phyloP scores from a whole-genome alignment of 2,329 filamentous ascomycete genomes.

The Nemania sp. region DNA sequence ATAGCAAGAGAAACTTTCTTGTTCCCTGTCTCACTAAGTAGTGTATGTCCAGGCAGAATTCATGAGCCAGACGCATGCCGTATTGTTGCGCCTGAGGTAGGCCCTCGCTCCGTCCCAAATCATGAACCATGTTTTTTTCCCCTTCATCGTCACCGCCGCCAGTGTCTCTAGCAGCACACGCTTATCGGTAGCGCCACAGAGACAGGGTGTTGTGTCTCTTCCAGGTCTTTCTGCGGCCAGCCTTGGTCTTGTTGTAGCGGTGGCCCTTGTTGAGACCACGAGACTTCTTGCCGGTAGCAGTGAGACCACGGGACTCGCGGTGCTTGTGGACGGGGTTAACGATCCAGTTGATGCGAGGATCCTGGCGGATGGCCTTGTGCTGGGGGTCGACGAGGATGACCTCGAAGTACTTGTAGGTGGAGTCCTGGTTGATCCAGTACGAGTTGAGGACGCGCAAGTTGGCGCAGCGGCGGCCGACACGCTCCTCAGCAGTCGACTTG shows the following conservation, averaged over 20 bases:
- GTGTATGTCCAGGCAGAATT: slow-evolving; percentile 40
- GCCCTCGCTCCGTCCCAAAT: slow-evolving; percentile 38
- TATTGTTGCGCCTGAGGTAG: slow-evolving; percentile 38
- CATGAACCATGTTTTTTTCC: slow-evolving; percentile 33
- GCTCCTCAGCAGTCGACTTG: slow-evolving; percentile 97
- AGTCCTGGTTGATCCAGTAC: slow-evolving; percentile 99
- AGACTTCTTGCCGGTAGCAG: slow-evolving; percentile 98
- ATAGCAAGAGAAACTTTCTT: slow-evolving; percentile 34
- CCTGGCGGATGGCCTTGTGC: slow-evolving; percentile 99
- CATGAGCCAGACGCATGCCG: slow-evolving; percentile 39
- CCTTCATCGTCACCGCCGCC: slow-evolving; percentile 25
- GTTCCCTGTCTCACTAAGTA: slow-evolving; percentile 41
- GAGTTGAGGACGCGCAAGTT: slow-evolving; percentile 99
- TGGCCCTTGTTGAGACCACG: slow-evolving; percentile 99
- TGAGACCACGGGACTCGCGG: slow-evolving; percentile 96
- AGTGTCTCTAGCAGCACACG: slow-evolving; percentile 28
- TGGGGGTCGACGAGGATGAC: slow-evolving; percentile 99
- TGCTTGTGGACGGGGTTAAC: slow-evolving; percentile 99
- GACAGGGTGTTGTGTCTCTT: slow-evolving; percentile 99
- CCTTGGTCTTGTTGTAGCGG: slow-evolving; percentile 97
- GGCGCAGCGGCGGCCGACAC: slow-evolving; percentile 97
- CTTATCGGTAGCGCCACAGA: slow-evolving; percentile 96
- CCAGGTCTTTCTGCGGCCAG: slow-evolving; percentile 99
- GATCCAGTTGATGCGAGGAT: slow-evolving; percentile 99
- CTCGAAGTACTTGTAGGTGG: slow-evolving; percentile 99